phyloP scores from a whole-genome alignment of 768 basidiomycete species.

The Suillus cothurnatus region DNA sequence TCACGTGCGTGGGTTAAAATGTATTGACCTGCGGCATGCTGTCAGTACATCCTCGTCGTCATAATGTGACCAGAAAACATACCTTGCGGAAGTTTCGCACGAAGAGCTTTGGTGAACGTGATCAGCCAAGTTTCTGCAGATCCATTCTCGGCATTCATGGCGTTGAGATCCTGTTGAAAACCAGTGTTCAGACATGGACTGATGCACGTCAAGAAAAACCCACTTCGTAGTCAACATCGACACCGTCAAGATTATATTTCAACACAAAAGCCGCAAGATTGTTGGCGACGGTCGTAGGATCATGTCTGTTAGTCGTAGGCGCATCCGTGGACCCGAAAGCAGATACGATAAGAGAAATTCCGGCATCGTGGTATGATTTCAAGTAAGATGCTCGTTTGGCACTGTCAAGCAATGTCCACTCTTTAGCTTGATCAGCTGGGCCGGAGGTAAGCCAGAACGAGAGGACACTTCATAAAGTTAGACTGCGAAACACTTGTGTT shows the following conservation, averaged over 20 bases:
- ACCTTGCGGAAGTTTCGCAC: slow-evolving; percentile 32
- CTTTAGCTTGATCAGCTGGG: slow-evolving; percentile 59
- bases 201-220: slow-evolving; percentile 4
- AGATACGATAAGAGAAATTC: slow-evolving; percentile 64
- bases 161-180: slow-evolving; percentile 55
- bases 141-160: slow-evolving; percentile 55
- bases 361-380: slow-evolving; percentile 55
- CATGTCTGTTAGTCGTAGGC: slow-evolving; percentile 58
- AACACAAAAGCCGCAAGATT: slow-evolving; percentile 68
- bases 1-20: slow-evolving; percentile 39
- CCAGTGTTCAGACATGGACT: background rate
- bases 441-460: slow-evolving; percentile 62
- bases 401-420: slow-evolving; percentile 52
- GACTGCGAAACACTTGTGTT: background rate
- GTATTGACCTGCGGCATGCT: slow-evolving; percentile 20
- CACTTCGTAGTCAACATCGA: slow-evolving; percentile 75
- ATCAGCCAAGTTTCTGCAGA: slow-evolving; percentile 49
- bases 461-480: slow-evolving; percentile 35
- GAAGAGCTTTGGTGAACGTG: slow-evolving; percentile 33
- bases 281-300: slow-evolving; percentile 62
- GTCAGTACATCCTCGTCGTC: background rate
- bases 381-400: slow-evolving; percentile 50
- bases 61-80: background rate
- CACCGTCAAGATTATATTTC: slow-evolving; percentile 62
- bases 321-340: slow-evolving; percentile 57